These are phyloP conservation scores for Kodamaea leandrae DNA, from an alignment of 805 yeast species.

Conservation along the genomic window DNA sequence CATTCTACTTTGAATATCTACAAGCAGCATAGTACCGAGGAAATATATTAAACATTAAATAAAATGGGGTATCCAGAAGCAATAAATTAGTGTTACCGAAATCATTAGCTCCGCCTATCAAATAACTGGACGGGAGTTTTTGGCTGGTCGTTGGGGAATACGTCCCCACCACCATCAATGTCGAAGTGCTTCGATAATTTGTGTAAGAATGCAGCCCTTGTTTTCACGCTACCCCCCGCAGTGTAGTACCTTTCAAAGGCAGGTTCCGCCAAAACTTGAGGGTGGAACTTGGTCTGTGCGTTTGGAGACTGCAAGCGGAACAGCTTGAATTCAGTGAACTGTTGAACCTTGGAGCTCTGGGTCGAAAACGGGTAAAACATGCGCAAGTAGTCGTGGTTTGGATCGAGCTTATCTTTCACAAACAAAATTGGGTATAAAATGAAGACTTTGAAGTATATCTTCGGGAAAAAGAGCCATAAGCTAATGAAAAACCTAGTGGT, in stretches of 20 bases:
- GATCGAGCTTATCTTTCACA: conserved; percentile 2
- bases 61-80: no score
- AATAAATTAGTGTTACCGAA: no score
- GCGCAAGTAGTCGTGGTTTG: neutral
- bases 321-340: conserved; percentile 8
- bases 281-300: neutral
- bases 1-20: no score
- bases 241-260: conserved; percentile 5
- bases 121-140: neutral
- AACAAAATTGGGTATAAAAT: conserved; percentile 6
- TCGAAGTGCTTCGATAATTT: conserved; percentile 10
- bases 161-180: conserved; percentile 5
- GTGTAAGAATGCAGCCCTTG: conserved; percentile 8
- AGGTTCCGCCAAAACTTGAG: conserved; percentile 1
- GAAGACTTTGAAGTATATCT: conserved; percentile 17
- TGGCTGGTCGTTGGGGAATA: neutral
- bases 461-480: conserved; percentile 21
- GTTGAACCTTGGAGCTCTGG: conserved; percentile 5
- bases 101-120: neutral
- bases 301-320: conserved; percentile 6
- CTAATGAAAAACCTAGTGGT: conserved; percentile 13
- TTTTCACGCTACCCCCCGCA: conserved; percentile 4
- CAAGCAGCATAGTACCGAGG: no score
- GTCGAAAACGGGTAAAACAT: neutral
- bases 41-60: no score